Evolutionary conservation across 192 early-diverging fungal species (phyloP).

Genomic region (Chytriomyces sp.): DNA sequence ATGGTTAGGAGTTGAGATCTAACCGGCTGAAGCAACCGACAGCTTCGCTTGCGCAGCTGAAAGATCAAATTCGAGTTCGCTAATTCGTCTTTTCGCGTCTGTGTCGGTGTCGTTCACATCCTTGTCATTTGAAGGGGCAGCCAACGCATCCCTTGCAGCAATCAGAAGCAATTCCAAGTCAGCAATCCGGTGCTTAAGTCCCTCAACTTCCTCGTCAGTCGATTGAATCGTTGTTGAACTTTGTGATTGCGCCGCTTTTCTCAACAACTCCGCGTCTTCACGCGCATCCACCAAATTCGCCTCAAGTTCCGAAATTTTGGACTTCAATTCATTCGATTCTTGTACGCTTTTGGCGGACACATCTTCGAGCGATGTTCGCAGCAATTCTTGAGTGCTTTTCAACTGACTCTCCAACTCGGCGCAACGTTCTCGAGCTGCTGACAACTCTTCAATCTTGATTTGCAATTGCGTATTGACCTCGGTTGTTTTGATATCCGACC

Average conservation of each 20-base stretch:
- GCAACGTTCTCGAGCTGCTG: not conserved
- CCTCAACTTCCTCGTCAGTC: not conserved
- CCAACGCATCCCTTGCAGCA: not conserved
- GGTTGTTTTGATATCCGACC: not conserved
- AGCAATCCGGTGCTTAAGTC: not conserved
- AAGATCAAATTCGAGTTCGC: not conserved
- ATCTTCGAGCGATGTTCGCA: too few relatives aligned
- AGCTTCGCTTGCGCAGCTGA: not conserved
- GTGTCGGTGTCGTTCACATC: too few relatives aligned
- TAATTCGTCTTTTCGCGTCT: not conserved
- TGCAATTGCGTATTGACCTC: conserved; percentile 25
- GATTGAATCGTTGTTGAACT: not conserved
- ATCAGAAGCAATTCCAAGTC: not conserved
- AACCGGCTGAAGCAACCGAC: too few relatives aligned
- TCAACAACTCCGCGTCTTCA: too few relatives aligned
- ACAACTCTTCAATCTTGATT: not conserved
- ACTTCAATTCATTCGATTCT: too few relatives aligned
- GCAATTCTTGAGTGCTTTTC: not conserved
- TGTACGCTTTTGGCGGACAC: too few relatives aligned
- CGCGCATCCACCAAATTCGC: not conserved
- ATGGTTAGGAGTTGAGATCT: too few relatives aligned
- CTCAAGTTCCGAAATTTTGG: not conserved
- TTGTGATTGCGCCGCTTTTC: too few relatives aligned
- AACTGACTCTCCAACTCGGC: conserved; percentile 8
- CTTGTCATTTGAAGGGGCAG: too few relatives aligned